Evolutionary conservation across 139 green algal genomes (phyloP).

Genomic region (Nannochloris sp.): DNA sequence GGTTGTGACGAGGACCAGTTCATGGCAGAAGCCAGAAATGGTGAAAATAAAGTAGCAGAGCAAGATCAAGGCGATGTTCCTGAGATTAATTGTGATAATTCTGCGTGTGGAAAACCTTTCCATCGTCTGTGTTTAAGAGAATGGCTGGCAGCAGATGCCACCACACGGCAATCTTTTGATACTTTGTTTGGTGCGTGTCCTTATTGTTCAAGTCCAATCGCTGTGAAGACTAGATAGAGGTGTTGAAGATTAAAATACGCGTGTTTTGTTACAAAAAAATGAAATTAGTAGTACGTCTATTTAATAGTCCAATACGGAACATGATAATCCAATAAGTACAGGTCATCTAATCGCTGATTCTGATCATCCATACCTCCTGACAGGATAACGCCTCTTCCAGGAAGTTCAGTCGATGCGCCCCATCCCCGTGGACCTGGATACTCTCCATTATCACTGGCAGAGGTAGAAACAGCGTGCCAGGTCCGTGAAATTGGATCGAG

Average conservation of each 20-base stretch:
- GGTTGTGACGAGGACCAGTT: neutral
- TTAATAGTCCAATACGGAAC: neutral
- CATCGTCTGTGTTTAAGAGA: conserved; percentile 6
- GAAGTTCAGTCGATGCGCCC: neutral
- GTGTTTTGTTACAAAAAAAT: too few species aligned
- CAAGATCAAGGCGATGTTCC: conserved; percentile 21
- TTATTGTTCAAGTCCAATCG: conserved; percentile 38
- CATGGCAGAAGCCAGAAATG: neutral
- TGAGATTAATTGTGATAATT: conserved; percentile 22
- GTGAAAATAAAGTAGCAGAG: neutral
- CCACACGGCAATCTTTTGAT: conserved; percentile 33
- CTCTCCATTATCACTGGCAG: neutral
- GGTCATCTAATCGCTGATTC: neutral
- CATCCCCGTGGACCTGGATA: conserved; percentile 1
- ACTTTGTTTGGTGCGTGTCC: conserved; percentile 45
- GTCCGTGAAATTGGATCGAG: neutral
- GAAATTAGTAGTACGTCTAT: neutral
- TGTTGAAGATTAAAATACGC: too few species aligned
- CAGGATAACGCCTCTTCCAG: neutral
- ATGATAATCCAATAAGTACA: conserved; percentile 15
- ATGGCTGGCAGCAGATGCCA: conserved; percentile 18
- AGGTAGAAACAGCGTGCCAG: neutral
- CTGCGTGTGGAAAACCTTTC: conserved; percentile 22
- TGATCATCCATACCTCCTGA: neutral
- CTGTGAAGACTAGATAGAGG: conserved; percentile 1